Evolutionary conservation across 2,329 filamentous ascomycete species (phyloP).

Genomic region (Ilyonectria destructans): DNA sequence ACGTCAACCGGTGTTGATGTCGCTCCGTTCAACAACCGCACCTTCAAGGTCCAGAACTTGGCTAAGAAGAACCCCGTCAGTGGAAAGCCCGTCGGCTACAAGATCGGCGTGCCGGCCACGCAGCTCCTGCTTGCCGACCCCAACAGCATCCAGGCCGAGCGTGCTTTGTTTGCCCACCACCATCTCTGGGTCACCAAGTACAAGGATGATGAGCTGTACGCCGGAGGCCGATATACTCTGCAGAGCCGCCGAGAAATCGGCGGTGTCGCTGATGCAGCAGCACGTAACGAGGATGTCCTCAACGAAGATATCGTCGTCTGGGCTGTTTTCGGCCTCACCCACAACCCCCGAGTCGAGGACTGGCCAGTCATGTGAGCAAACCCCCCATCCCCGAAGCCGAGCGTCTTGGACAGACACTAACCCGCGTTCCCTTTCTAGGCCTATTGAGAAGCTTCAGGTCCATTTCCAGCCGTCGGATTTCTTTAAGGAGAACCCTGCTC

Average conservation of each 20-base stretch:
- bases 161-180: constrained; percentile 61
- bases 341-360: constrained; percentile 77
- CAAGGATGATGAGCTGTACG: constrained; percentile 62
- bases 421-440: constrained; percentile 17
- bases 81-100: constrained; percentile 65
- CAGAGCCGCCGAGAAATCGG: constrained; percentile 57
- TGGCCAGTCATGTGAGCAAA: constrained; percentile 76
- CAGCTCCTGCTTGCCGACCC: constrained; percentile 60
- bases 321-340: constrained; percentile 74
- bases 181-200: constrained; percentile 65
- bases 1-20: constrained; percentile 65
- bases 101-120: constrained; percentile 59
- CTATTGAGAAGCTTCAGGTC: constrained; percentile 66
- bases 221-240: constrained; percentile 59
- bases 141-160: constrained; percentile 57
- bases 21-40: constrained; percentile 64
- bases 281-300: constrained; percentile 62
- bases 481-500: constrained; percentile 63
- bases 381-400: not conserved
- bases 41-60: constrained; percentile 68
- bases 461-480: constrained; percentile 65
- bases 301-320: constrained; percentile 71
- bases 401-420: constrained; percentile 10
- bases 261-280: constrained; percentile 59
- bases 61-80: constrained; percentile 60